phyloP scores from a whole-genome alignment of 163 green algal species.

The Botryococcus braunii region DNA sequence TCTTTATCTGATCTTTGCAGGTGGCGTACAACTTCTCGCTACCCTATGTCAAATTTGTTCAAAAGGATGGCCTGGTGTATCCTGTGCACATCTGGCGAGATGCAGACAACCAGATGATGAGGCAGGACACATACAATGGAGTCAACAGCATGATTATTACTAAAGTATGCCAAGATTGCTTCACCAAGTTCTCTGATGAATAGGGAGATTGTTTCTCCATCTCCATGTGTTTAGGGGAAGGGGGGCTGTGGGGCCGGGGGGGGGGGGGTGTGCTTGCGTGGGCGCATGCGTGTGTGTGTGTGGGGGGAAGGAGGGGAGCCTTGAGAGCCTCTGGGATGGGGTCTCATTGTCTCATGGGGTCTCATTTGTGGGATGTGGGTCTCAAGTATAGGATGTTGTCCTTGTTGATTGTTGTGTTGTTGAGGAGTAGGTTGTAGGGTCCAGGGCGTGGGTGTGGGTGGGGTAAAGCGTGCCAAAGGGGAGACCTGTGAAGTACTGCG shows the following conservation, averaged over 20 bases:
- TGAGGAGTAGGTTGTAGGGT: no score
- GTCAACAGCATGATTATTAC: conserved; percentile 33
- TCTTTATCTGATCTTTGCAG: no score
- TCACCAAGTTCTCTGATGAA: background rate
- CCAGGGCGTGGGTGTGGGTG: no score
- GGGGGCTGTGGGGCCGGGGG: no score
- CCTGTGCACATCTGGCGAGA: conserved; percentile 42
- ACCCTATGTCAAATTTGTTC: conserved; percentile 12
- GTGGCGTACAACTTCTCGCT: conserved; percentile 22
- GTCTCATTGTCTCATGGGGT: no score
- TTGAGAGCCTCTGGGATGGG: conserved; percentile 13
- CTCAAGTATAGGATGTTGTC: no score
- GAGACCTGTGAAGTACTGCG: no score
- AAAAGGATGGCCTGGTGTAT: conserved; percentile 15
- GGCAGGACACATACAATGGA: conserved; percentile 43
- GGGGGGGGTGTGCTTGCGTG: conserved; percentile 1
- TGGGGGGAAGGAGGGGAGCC: conserved; percentile 6
- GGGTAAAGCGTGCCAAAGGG: no score
- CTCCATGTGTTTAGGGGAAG: no score
- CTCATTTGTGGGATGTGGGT: no score
- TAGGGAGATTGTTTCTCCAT: background rate
- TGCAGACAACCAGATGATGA: conserved; percentile 15
- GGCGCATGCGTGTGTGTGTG: background rate
- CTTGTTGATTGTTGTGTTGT: no score
- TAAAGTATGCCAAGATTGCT: conserved; percentile 5